Conservation (phyloP, 225 moss, liverwort and hornwort genomes). For the Antitrichia curtipendula region DNA sequence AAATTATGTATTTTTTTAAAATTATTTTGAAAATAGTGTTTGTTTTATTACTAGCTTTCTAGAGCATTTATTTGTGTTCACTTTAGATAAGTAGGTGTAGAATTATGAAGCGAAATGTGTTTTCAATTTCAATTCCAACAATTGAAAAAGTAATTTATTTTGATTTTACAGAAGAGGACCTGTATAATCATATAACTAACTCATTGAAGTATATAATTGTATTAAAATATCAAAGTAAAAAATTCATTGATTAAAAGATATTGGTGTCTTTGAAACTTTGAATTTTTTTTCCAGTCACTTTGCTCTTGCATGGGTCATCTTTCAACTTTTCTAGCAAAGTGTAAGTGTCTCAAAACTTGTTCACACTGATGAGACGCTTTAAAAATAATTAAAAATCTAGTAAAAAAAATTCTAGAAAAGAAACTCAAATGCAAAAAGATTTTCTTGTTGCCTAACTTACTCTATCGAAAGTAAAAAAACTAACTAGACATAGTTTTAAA, state of each 20-base stretch:
- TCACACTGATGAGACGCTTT: neutral
- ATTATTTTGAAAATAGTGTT: accelerated
- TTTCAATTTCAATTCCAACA: accelerated
- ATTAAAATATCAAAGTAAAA: neutral
- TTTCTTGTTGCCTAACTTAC: neutral
- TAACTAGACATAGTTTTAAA: neutral
- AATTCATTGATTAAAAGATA: neutral
- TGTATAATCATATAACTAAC: neutral
- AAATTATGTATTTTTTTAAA: neutral
- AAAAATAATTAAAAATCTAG: neutral
- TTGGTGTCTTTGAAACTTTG: neutral
- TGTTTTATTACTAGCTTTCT: neutral
- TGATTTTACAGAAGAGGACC: accelerated
- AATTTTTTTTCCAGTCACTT: neutral
- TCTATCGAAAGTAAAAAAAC: neutral
- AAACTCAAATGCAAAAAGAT: too few species aligned
- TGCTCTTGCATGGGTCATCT: neutral
- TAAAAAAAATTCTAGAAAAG: too few species aligned
- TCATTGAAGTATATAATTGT: neutral
- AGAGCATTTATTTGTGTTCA: accelerated
- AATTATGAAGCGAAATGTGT: neutral
- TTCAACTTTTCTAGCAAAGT: neutral
- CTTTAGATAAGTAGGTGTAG: neutral
- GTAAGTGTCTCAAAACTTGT: accelerated
- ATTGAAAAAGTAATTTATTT: too few species aligned